These are phyloP conservation scores for Anacardium occidentale DNA, from an alignment of 345 rosid genomes.

Conservation along the genomic window DNA sequence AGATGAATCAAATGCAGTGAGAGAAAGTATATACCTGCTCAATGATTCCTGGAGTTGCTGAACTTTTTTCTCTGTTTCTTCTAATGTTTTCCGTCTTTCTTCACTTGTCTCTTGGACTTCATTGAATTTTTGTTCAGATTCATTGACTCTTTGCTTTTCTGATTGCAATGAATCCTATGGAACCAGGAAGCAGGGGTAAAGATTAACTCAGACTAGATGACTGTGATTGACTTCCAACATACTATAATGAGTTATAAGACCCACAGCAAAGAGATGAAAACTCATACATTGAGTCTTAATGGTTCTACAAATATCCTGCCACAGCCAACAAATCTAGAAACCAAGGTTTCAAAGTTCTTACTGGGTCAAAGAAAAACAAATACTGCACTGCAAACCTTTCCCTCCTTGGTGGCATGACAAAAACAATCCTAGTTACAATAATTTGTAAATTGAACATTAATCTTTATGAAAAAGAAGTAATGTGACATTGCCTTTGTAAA, in stretches of 20 bases:
- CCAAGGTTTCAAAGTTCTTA: background rate
- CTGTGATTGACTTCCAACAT: background rate
- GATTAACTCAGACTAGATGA: conserved; percentile 4
- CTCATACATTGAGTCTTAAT: background rate
- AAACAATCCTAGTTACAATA: too few species aligned
- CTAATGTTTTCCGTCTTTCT: conserved; percentile 53
- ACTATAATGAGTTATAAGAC: background rate
- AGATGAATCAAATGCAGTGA: background rate
- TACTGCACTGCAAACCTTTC: too few species aligned
- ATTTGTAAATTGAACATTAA: too few species aligned
- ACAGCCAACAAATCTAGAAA: background rate
- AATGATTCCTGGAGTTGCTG: conserved; percentile 75
- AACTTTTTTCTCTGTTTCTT: conserved; percentile 72
- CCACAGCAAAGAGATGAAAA: background rate
- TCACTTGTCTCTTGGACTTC: conserved; percentile 56
- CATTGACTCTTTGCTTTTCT: conserved; percentile 65
- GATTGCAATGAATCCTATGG: conserved; percentile 55
- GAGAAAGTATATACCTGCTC: conserved; percentile 44
- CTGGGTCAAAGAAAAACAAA: background rate
- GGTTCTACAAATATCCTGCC: background rate
- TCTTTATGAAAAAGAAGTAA: too few species aligned
- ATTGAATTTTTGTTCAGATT: conserved; percentile 48
- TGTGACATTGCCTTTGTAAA: too few species aligned
- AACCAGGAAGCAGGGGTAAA: conserved; percentile 17
- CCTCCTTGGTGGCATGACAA: too few species aligned